Base-by-base conservation (phyloP, 768 basidiomycete species). In the Tulasnella sp. region DNA sequence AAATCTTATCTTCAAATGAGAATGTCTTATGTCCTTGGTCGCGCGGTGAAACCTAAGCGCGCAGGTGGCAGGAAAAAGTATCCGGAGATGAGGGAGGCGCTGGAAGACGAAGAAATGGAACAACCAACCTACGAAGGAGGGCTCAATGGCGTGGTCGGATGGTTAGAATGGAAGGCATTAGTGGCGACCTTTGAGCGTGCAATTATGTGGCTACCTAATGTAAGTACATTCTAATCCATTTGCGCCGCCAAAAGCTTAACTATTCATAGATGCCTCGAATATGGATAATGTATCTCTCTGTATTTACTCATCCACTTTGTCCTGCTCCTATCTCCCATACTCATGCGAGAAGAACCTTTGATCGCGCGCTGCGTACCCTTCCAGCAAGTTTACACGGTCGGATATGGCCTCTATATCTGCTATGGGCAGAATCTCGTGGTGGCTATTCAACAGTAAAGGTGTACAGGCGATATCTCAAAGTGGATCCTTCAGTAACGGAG, bases 141-240 rank as follows among this genome's bases (percentile, higher is more conserved):
- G 15, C 66, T 98, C 44, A 87, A 98, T 61, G 79, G 82, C 2
- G 70, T 91, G 5, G 73, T 95, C n/a, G 95, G 93, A 4, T 95
- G 83, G 80, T 81, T 87, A 58, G 95, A 99, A 65, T 99, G 95
- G 95, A 88, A 77, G 61, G 68, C 78, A 13, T 74, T 99, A 10
- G 73, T 93, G 15, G 84, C 89, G 7, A 76, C 78, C 0, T 93
- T 89, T 62, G 95, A 99, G 62, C 77, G 95, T 54, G 87, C 88
- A 53, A 69, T 99, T 34, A 88, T 88, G 80, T 98, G 90, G 84
- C 65, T 96, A 44, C 89, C 91, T 49, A 85, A 79, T 64, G 91
- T 90, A 60, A 57, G 79, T 68, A 27, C 37, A n/a, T n/a, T 24
- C 2, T 12, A 27, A 24, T 46, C 37, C 16, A 9, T 45, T 32